Evolutionary conservation across 805 yeast genomes (phyloP).

Genomic region (Kodamaea neixiangensis): DNA sequence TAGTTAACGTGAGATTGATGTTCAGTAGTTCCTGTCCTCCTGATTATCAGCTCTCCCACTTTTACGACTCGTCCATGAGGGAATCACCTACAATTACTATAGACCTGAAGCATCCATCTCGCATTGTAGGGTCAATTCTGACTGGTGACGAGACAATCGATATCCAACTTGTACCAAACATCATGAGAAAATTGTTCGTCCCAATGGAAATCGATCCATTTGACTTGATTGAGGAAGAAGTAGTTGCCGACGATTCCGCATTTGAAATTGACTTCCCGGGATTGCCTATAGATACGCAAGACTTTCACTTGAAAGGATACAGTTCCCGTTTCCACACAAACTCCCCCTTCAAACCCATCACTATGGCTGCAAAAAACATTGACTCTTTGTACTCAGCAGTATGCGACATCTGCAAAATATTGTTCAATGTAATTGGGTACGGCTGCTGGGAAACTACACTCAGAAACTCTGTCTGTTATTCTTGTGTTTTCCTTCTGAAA

Average conservation of each 20-base stretch:
- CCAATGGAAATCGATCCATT: neutral
- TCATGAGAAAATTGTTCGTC: neutral
- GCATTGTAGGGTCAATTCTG: neutral
- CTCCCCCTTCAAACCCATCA: too few species aligned
- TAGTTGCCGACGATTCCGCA: neutral
- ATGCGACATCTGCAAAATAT: constrained; percentile 32
- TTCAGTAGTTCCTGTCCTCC: neutral
- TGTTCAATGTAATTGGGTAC: constrained; percentile 38
- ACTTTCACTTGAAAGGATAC: neutral
- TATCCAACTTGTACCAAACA: neutral
- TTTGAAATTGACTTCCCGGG: neutral
- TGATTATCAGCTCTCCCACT: neutral
- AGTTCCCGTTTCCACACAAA: neutral
- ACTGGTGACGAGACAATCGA: neutral
- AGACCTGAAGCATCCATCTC: neutral
- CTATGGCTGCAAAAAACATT: too few species aligned
- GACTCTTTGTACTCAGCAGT: constrained; percentile 13
- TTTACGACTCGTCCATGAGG: neutral
- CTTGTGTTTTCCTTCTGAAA: constrained; percentile 28
- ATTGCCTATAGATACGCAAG: neutral
- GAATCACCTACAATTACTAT: neutral
- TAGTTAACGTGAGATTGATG: neutral
- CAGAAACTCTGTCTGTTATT: constrained; percentile 13
- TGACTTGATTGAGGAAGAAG: neutral
- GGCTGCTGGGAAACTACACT: constrained; percentile 19